A percentile compares a stretch with the other conserved stretches of the same genome.
Conservation (phyloP, 441 rosid genomes). For the Pelargonium cotyledonis region DNA sequence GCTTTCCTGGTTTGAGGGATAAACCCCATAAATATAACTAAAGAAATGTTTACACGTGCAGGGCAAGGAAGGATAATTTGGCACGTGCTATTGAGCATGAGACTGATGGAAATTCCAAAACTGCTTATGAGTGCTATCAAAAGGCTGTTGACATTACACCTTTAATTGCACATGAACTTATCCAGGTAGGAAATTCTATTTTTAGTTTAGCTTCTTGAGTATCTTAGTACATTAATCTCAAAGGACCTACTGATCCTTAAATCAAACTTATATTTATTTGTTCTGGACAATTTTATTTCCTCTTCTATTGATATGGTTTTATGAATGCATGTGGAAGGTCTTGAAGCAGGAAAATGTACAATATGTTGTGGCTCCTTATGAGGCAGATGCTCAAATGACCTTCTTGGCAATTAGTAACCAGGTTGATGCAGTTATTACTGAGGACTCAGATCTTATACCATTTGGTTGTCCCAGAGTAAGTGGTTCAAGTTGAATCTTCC, state of each 20-base stretch:
- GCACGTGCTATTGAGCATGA: constrained; percentile 82
- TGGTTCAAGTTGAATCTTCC: constrained; percentile 15
- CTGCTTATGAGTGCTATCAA: constrained; percentile 87
- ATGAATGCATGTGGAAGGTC: constrained; percentile 41
- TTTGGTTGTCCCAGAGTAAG: constrained; percentile 98
- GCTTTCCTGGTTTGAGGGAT: neutral
- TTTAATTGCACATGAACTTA: constrained; percentile 70
- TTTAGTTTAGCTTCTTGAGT: neutral
- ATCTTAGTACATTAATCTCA: neutral
- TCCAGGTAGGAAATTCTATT: constrained; percentile 47
- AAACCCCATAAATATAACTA: neutral
- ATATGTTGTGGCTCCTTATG: constrained; percentile 88
- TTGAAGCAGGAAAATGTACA: constrained; percentile 65
- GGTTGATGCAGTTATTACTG: constrained; percentile 86
- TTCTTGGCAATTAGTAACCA: constrained; percentile 70
- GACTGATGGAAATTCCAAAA: constrained; percentile 67
- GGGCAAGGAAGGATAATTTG: constrained; percentile 84
- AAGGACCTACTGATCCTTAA: neutral
- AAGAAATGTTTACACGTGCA: constrained; percentile 22
- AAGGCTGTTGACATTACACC: constrained; percentile 96
- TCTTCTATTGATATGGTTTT: constrained; percentile 24
- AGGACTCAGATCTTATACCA: constrained; percentile 96
- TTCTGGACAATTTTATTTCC: constrained; percentile 15
- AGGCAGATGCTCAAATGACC: constrained; percentile 98
- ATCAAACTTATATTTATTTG: constrained; percentile 1